Conservation (phyloP, 805 yeast species). For the Saccharomycopsis fibuligera region DNA sequence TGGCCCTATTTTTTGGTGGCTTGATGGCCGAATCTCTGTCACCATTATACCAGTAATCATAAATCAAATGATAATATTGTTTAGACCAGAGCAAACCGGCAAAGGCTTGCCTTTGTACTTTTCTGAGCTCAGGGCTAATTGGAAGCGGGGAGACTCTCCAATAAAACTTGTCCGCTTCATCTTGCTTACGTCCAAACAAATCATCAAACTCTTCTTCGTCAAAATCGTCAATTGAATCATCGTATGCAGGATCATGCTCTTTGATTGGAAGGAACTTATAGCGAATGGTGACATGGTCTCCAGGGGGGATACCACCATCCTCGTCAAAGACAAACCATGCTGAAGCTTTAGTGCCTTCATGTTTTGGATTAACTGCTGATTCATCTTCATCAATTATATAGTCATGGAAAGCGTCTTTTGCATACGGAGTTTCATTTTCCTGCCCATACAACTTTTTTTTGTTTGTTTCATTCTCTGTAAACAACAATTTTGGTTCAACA, state of each 20-base stretch:
- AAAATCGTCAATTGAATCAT: constrained; percentile 37
- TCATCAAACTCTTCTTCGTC: constrained; percentile 73
- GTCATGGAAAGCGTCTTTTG: constrained; percentile 91
- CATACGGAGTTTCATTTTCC: constrained; percentile 51
- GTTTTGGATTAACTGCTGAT: constrained; percentile 62
- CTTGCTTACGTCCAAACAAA: constrained; percentile 61
- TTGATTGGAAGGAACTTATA: constrained; percentile 44
- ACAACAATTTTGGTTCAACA: constrained; percentile 68
- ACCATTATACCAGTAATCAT: constrained; percentile 81
- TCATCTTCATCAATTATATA: constrained; percentile 55
- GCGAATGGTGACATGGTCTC: constrained; percentile 80
- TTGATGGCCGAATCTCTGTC: constrained; percentile 69
- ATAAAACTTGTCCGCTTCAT: constrained; percentile 89
- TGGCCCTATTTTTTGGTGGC: constrained; percentile 78
- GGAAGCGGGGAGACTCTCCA: constrained; percentile 86
- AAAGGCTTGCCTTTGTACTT: constrained; percentile 87
- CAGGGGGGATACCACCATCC: constrained; percentile 74
- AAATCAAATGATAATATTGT: constrained; percentile 83
- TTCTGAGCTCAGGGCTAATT: constrained; percentile 68
- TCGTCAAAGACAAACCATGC: constrained; percentile 79
- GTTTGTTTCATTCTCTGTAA: constrained; percentile 89
- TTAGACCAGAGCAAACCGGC: constrained; percentile 93
- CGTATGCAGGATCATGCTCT: constrained; percentile 14
- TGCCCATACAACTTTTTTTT: constrained; percentile 58
- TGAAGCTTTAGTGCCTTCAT: constrained; percentile 73